Evolutionary conservation across 441 rosid species (phyloP).

Genomic region (Pelargonium cotyledonis): DNA sequence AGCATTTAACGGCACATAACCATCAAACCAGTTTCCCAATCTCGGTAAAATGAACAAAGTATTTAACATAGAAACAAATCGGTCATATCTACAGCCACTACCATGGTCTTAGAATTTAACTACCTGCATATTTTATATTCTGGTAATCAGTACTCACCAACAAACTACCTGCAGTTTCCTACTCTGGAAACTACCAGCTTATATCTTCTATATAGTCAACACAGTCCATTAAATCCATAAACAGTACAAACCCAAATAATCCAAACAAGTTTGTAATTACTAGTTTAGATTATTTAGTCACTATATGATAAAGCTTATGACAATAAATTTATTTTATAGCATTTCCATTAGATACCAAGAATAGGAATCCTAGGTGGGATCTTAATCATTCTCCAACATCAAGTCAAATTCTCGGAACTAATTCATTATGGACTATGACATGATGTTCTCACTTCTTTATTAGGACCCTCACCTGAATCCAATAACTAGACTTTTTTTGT

Average conservation of each 20-base stretch:
- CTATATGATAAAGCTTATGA: no score
- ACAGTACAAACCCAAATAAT: no score
- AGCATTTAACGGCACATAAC: background rate
- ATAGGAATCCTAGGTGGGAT: no score
- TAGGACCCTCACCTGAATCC: background rate
- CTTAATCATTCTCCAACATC: no score
- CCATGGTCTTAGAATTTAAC: background rate
- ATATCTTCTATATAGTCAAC: no score
- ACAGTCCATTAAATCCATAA: no score
- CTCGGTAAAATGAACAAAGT: background rate
- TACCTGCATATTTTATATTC: background rate
- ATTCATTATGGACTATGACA: background rate
- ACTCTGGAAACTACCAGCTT: background rate
- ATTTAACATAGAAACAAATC: background rate
- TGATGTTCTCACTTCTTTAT: background rate
- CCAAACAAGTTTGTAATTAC: no score
- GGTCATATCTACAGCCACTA: background rate
- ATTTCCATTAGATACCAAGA: no score
- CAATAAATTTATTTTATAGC: no score
- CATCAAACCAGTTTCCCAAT: background rate
- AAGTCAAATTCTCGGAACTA: no score
- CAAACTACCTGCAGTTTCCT: conserved; percentile 5
- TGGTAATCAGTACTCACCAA: background rate
- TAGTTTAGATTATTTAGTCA: no score
- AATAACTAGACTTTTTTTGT: background rate